Percentiles rank a stretch among this genome's conserved stretches.
Evolutionary conservation across 2,329 filamentous ascomycete species (phyloP).

Genomic region (Cordyceps tenuipes): DNA sequence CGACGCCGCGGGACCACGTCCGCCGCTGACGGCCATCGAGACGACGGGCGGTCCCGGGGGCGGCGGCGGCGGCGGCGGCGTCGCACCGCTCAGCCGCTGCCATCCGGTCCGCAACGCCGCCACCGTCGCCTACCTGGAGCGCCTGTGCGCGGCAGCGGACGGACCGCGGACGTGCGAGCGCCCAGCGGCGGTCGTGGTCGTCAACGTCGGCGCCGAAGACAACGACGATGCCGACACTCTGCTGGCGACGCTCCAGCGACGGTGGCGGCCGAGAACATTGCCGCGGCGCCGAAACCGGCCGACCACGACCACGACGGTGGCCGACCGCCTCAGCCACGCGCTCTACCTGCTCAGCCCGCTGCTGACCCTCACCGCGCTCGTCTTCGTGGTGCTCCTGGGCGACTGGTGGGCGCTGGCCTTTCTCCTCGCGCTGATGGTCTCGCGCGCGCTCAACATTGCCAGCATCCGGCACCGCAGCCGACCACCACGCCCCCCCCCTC

Average conservation of each 20-base stretch:
- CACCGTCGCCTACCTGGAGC: constrained; percentile 38
- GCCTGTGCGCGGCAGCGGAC: constrained; percentile 16
- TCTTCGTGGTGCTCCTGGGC: constrained; percentile 36
- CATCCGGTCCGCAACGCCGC: constrained; percentile 41
- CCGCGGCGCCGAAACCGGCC: neutral
- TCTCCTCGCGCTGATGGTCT: constrained; percentile 41
- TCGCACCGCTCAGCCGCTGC: constrained; percentile 18
- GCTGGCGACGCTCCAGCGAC: neutral
- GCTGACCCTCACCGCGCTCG: constrained; percentile 35
- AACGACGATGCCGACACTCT: constrained; percentile 16
- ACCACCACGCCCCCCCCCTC: too few species aligned
- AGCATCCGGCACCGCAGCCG: constrained; percentile 44
- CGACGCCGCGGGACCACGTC: constrained; percentile 26
- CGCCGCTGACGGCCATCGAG: constrained; percentile 15
- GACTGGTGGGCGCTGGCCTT: constrained; percentile 46
- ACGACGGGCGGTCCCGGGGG: too few species aligned
- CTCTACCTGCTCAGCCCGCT: constrained; percentile 40
- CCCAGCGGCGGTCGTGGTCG: constrained; percentile 8
- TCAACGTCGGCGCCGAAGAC: constrained; percentile 21
- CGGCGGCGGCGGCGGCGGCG: too few species aligned
- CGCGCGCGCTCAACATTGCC: constrained; percentile 47
- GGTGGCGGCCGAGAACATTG: neutral
- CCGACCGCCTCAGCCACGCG: constrained; percentile 40
- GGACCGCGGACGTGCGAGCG: too few species aligned
- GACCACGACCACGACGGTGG: constrained; percentile 13